Base-by-base conservation (phyloP, 179 eudicot species). In the Beta corolliflora region DNA sequence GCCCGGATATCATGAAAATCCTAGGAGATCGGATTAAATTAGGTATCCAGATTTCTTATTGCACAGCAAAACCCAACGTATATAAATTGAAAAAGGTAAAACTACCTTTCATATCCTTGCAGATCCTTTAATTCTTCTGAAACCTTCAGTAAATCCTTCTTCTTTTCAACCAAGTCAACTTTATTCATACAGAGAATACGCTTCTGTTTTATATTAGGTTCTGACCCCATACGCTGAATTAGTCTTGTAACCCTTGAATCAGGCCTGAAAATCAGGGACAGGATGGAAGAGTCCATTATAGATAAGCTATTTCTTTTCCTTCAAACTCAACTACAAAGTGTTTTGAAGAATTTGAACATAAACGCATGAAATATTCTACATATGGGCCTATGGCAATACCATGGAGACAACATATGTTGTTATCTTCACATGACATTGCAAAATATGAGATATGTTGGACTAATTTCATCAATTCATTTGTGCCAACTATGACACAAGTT, bases 141-240 rank as follows among this genome's bases (percentile, higher is more conserved):
- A 80, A 94, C 97, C 89, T 88, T 92, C 70, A 93, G 85, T 83
- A 97, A 87, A 73, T 94, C 94, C 76, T 89, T 93, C 97, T 94
- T 94, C 83, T 92, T 92, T 83, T 90, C 91, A 79, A 97, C 92
- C 91, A 97, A 85, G 84, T 97, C 99, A 80, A 97, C 91, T 84
- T 97, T 97, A 82, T 97, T 97, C 93, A 97, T 92, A 77, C 99
- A 97, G 77, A 97, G 87, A 21, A 97, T 61, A 46, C 97, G 92
- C 88, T 91, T 97, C 87, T 97, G 98, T 58, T 89, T 89, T 68
- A 83, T 79, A 82, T 86, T 88, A 46, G 75, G 80, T 63, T 90
- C 88, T 73, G 97, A 87, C 10, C 98, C 98, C 97, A 97, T 87
- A 50, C 89, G 91, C 64, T 93, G 73, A 58, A 97, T 93, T 80